These are phyloP conservation scores for Dothistroma septosporum DNA, from an alignment of 2,329 filamentous ascomycete genomes.

Conservation along the genomic window DNA sequence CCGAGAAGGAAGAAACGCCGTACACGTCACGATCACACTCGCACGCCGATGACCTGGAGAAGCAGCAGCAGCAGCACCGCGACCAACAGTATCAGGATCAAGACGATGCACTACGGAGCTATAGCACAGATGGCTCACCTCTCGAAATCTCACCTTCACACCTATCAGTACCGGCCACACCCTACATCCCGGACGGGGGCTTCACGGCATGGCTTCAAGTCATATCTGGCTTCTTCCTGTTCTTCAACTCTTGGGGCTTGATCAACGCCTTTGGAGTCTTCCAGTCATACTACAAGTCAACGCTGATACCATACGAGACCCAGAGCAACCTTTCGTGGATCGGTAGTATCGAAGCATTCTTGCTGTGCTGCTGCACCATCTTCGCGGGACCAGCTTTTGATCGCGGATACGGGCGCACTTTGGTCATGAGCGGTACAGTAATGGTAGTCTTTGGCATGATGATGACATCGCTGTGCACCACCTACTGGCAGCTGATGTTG, in stretches of 20 bases:
- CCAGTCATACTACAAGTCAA: conserved; percentile 43
- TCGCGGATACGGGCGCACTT: conserved; percentile 41
- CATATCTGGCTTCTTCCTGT: conserved; percentile 41
- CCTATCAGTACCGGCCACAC: conserved; percentile 18
- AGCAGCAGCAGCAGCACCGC: conserved; percentile 3
- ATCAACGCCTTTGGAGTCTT: conserved; percentile 44
- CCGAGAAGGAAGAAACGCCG: conserved; percentile 17
- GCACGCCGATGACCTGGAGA: conserved; percentile 13
- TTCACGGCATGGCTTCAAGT: conserved; percentile 45
- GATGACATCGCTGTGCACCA: conserved; percentile 42
- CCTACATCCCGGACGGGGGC: conserved; percentile 39
- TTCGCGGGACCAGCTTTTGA: conserved; percentile 51
- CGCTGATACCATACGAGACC: conserved; percentile 3
- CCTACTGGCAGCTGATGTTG: conserved; percentile 52
- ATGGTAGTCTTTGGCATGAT: conserved; percentile 48
- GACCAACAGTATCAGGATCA: background rate
- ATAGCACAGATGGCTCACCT: conserved; percentile 18
- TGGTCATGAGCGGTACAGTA: conserved; percentile 38
- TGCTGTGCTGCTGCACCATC: conserved; percentile 48
- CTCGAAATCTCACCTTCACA: conserved; percentile 22
- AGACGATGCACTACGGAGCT: conserved; percentile 2
- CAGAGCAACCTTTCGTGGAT: conserved; percentile 45
- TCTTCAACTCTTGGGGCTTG: conserved; percentile 41
- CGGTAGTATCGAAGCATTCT: conserved; percentile 48
- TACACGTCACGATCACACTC: conserved; percentile 14